Conservation (phyloP, 2,329 filamentous ascomycete genomes). For the Cytospora schulzeri region DNA sequence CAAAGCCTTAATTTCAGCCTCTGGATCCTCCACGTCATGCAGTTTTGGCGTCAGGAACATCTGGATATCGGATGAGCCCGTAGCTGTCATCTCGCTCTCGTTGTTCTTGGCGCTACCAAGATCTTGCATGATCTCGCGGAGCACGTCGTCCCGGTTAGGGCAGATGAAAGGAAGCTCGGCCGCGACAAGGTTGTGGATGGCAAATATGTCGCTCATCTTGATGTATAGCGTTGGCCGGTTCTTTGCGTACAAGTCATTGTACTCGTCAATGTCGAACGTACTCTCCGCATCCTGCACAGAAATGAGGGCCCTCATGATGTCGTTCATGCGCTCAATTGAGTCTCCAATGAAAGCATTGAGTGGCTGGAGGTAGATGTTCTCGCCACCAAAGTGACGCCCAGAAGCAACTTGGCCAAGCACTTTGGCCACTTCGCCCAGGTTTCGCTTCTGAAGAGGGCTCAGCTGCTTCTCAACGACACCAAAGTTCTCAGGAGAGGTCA, state of each 20-base stretch:
- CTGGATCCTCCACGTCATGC: constrained; percentile 88
- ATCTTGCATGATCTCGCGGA: constrained; percentile 90
- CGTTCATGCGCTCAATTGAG: constrained; percentile 75
- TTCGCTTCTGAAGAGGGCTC: constrained; percentile 89
- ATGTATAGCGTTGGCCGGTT: constrained; percentile 98
- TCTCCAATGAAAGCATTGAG: constrained; percentile 89
- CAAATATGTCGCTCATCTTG: constrained; percentile 97
- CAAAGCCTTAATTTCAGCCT: constrained; percentile 85
- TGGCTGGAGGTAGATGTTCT: constrained; percentile 94
- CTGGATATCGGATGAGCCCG: constrained; percentile 85
- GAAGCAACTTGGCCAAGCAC: constrained; percentile 86
- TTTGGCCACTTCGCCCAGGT: constrained; percentile 86
- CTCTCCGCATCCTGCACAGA: constrained; percentile 83
- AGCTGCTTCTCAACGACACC: constrained; percentile 89
- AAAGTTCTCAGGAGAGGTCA: constrained; percentile 88
- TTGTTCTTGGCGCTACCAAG: constrained; percentile 96
- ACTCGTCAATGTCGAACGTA: constrained; percentile 98
- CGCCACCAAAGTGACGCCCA: constrained; percentile 88
- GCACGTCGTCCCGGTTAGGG: constrained; percentile 78
- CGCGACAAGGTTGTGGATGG: constrained; percentile 86
- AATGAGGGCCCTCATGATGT: constrained; percentile 77
- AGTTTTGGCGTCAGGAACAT: constrained; percentile 89
- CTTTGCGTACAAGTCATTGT: constrained; percentile 95
- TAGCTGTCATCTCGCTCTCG: constrained; percentile 87
- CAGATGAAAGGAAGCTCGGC: constrained; percentile 78